Evolutionary conservation across 768 basidiomycete species (phyloP), one percentile per base, ranked within the genome.

Genomic region (Xerocomellus dryophilus): DNA sequence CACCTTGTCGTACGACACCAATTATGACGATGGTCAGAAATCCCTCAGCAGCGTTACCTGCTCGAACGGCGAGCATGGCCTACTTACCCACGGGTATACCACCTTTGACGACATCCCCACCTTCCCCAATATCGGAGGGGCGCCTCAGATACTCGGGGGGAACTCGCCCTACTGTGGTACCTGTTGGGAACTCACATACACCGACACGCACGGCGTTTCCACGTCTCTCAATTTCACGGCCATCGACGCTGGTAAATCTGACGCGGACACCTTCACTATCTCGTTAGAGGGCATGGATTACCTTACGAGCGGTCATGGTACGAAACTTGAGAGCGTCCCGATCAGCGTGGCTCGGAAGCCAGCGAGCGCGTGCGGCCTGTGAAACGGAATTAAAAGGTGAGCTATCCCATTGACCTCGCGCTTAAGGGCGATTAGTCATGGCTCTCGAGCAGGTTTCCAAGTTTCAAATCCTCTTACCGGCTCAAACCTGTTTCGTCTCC

Each of bases 181-280:
- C 23, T 87, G 86, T 67, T 87, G 83, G 83, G 50, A 74, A 53
- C 63, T 86, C 57, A 76, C 78, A 8, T 85, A 76, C 67, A 73
- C 73, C 35, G 7, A 54, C 48, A 25, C 49, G 5, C 43, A 56
- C 6, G 72, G 73, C 4, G 59, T 50, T 1, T 61, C 61, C 20
- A 74, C 55, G 51, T 76, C 63, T 49, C 72, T 84, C 65, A 76
- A 73, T 38, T 63, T 85, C 11, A 66, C 79, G 2, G 84, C 78
- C 2, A 70, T 88, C 21, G 82, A 86, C 59, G 70, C 75, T 43
- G 73, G 80, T 5, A 57, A 66, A 18, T 71, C 82, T 49, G 4
- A 8, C 17, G 2, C 35, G 5, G 35, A 36, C 3, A 9, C 70
- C 6, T 81, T 78, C 62, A 74, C 70, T 20, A 40, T 62, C 60